These are phyloP conservation scores for Microsporum audouinii DNA, from an alignment of 2,329 filamentous ascomycete genomes.

Conservation along the genomic window DNA sequence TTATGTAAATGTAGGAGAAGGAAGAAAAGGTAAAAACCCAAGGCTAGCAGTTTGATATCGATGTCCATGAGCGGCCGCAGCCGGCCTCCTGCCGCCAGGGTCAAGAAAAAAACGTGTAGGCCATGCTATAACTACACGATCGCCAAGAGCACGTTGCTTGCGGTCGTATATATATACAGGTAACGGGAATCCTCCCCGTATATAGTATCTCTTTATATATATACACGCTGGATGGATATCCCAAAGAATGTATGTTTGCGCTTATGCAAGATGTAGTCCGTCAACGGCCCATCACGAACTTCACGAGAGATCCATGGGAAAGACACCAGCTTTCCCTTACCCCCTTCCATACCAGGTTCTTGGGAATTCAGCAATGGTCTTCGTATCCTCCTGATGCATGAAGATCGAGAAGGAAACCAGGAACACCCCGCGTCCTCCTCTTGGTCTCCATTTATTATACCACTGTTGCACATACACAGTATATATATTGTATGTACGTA, in stretches of 20 bases:
- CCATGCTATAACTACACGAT: background rate
- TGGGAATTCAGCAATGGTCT: background rate
- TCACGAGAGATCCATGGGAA: background rate
- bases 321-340: background rate
- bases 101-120: background rate
- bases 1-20: background rate
- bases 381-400: background rate
- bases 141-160: background rate
- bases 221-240: background rate
- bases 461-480: background rate
- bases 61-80: background rate
- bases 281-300: background rate
- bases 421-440: background rate
- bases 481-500: background rate
- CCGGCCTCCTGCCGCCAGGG: background rate
- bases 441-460: background rate
- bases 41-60: background rate
- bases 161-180: background rate
- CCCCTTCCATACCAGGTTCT: background rate
- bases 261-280: background rate
- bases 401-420: background rate
- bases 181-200: background rate
- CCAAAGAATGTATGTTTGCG: background rate
- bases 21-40: background rate
- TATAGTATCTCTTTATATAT: background rate